A percentile compares a stretch with the other conserved stretches of the same genome.
These are phyloP conservation scores for Aspergillus pseudoglaucus DNA, from an alignment of 2,329 filamentous ascomycete species.

Conservation along the genomic window DNA sequence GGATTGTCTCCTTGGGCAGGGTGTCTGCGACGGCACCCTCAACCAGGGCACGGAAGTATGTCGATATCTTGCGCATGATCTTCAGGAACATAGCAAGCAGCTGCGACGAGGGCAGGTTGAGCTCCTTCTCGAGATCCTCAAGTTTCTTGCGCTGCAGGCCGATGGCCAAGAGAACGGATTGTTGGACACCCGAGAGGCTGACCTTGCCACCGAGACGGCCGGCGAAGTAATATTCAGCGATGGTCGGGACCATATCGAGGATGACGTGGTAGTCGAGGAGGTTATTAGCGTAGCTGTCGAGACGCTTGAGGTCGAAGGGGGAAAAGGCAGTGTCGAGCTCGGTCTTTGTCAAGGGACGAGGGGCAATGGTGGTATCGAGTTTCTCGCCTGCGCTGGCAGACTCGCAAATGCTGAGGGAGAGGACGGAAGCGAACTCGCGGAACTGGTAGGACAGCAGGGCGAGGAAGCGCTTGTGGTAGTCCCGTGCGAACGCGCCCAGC, in stretches of 20 bases:
- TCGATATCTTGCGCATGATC: constrained; percentile 78
- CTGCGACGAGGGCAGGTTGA: constrained; percentile 67
- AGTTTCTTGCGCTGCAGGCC: constrained; percentile 87
- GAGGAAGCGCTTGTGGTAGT: constrained; percentile 93
- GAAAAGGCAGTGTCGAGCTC: constrained; percentile 74
- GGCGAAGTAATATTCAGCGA: constrained; percentile 79
- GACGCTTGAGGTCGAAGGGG: constrained; percentile 88
- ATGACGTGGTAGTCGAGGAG: constrained; percentile 98
- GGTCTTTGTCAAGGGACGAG: constrained; percentile 58
- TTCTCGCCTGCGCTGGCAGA: constrained; percentile 68
- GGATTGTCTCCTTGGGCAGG: constrained; percentile 51
- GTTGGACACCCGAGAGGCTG: constrained; percentile 73
- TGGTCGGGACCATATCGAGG: constrained; percentile 77
- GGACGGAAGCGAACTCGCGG: constrained; percentile 67
- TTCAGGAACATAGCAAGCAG: constrained; percentile 97
- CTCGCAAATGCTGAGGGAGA: constrained; percentile 82
- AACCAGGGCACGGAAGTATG: constrained; percentile 68
- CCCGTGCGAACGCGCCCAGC: constrained; percentile 83
- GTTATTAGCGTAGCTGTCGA: constrained; percentile 94
- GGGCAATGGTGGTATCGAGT: constrained; percentile 52
- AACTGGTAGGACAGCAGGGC: constrained; percentile 89
- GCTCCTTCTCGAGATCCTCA: constrained; percentile 70
- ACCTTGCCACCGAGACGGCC: constrained; percentile 63
- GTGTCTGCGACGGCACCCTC: constrained; percentile 65
- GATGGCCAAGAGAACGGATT: constrained; percentile 79